Evolutionary conservation across 768 basidiomycete species (phyloP), one percentile per base, ranked within the genome.

Genomic region (Rhodotorula sphaerocarpa): DNA sequence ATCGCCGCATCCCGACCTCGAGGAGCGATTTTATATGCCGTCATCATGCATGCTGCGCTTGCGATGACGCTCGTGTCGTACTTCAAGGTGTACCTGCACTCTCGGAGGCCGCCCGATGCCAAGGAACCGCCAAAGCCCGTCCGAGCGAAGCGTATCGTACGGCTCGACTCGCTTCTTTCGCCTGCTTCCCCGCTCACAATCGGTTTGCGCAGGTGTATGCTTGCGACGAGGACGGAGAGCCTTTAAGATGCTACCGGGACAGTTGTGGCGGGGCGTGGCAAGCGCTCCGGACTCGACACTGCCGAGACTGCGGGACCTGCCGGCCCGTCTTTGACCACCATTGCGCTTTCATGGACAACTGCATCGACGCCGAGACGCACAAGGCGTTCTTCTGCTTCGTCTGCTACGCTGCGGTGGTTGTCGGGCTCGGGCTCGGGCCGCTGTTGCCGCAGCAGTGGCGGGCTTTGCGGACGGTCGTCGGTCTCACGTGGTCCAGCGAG

Each of bases 301-400:
- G 66, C 36, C 41, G 46, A 10, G 64, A 66, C 27, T 66, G 64
- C 45, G 48, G 45, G 2, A 44, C 31, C 1, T 66, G 64, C 27
- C 64, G 50, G 9, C 27, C 30, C 1, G 11, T 25, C 0, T 64
- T 63, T 52, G 62, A 68, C 42, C 66, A 68, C 48, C 62, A 68
- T 43, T 68, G 66, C 57, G 30, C 47, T 10, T 68, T 68, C 56
- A 58, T 64, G 54, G 59, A 57, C 46, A 52, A 53, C 31, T 61
- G 59, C 51, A 46, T 60, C n/a, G 23, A 36, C 41, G 43, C 50
- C 14, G 21, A 43, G 14, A 66, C 60, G 3, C 50, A 55, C 47
- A 59, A 57, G 42, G 52, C 60, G 5, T 59, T 57, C n/a, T 36
- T 39, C 31, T 7, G 14, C 12, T 66, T 61, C 28, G 52, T 66